Conservation (phyloP, 495 filamentous ascomycete genomes). For the Immersiella caudata region DNA sequence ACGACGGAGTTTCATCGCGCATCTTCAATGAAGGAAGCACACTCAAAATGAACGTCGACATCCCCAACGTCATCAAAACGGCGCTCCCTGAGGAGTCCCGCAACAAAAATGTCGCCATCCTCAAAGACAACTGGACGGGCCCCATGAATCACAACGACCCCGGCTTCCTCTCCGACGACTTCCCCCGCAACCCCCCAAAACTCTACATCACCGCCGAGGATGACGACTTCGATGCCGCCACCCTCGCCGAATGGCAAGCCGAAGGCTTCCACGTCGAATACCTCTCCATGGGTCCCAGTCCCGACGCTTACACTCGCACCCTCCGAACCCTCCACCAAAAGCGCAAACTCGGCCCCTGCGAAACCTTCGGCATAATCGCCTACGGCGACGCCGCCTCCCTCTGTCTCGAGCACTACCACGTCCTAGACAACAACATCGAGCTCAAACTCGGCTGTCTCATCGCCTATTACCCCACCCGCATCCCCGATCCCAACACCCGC, state of each 20-base stretch:
- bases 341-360: slow-evolving; percentile 34
- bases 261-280: slow-evolving; percentile 71
- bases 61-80: slow-evolving; percentile 37
- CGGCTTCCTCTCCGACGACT: slow-evolving; percentile 41
- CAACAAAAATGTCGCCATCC: slow-evolving; percentile 36
- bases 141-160: slow-evolving; percentile 39
- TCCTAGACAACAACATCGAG: slow-evolving; percentile 43
- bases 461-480: slow-evolving; percentile 51
- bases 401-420: slow-evolving; percentile 43
- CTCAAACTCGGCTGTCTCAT: slow-evolving; percentile 53
- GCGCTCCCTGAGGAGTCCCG: slow-evolving; percentile 34
- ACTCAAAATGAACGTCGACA: slow-evolving; percentile 35
- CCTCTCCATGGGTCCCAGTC: slow-evolving; percentile 56
- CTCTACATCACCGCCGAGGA: slow-evolving; percentile 67
- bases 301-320: slow-evolving; percentile 55
- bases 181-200: slow-evolving; percentile 49
- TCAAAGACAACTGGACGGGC: slow-evolving; percentile 34
- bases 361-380: slow-evolving; percentile 43
- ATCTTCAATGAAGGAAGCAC: not conserved
- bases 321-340: slow-evolving; percentile 37
- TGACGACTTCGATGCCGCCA: slow-evolving; percentile 61
- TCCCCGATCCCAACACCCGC: slow-evolving; percentile 45
- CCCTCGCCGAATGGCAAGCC: slow-evolving; percentile 60
- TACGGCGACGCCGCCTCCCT: slow-evolving; percentile 40
- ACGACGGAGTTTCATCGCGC: no score